Base-by-base conservation (phyloP, 257 asterid species). In the Rubia yunnanensis region DNA sequence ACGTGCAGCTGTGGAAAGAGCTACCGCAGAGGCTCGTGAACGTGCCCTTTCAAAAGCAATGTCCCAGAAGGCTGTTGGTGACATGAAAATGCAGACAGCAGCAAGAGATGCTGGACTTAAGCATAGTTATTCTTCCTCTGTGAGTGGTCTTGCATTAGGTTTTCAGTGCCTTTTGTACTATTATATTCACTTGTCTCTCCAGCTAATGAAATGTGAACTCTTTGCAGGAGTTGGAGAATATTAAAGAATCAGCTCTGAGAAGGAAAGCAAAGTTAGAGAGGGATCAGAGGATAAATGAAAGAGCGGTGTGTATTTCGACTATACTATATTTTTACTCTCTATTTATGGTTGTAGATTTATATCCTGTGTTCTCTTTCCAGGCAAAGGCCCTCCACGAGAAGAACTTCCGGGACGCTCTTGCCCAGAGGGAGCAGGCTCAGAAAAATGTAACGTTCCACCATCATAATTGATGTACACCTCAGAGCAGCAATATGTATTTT, bases 1-100 rank as follows among this genome's bases (percentile, higher is more conserved):
- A 81, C 88, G 98, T 72, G 96, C 99, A 72, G 99, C 99, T 46
- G 99, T 92, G 26, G 99, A 92, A 75, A 80, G 96, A 76, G 99
- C 94, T 73, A 85, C 96, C 23, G 80, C 85, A 55, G 99, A 94
- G 82, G 99, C 97, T 64, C 96, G 97, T 72, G 95, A 79, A 73
- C 96, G 99, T 67, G 99, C 97, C 66, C 80, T 86, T 50, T 87
- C 81, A 79, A 94, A 90, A 81, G 97, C 96, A 55, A 68, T 79
- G 82, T 88, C 96, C 53, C 90, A 63, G 68, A 92, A 92, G 74
- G 63, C 73, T 75, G 71, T 69, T 46, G 68, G 75, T 28, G 88
- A 85, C 67, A 74, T 70, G 56, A 80, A 75, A 78, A 44, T 78
- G 22, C 80, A n/a, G n/a, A n/a, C 74, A 69, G 74, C 74, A 66